Base-by-base conservation (phyloP, 176 grass and related monocot genomes). In the Carex parvula region DNA sequence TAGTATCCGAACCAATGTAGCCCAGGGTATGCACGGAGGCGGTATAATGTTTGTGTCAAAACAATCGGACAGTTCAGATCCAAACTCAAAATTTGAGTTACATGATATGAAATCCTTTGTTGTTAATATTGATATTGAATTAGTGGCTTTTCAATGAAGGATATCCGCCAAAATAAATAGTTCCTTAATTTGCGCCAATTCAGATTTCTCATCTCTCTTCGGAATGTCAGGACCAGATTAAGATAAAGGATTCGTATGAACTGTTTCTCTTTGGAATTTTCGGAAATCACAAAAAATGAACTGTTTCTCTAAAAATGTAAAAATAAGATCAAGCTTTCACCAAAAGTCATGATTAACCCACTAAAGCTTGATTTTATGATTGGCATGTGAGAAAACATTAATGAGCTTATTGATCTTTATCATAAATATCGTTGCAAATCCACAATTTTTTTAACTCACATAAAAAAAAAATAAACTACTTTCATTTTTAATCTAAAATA, bases 341-440 rank as follows among this genome's bases (percentile, higher is more conserved):
- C 4, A 20, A 60, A 17, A 78, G 15, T 6, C 15, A 57, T 26
- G 26, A 78, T 78, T 57, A 57, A 78, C 73, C 70, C 73, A 78
- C 15, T 77, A 32, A 26, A 78, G 52, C 52, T 32, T 57, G 46
- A 50, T 50, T 11, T 50, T 50, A 48, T 50, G 73, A 56, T 57
- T 78, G 57, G 30, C 21, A 10, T 13, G 52, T 78, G 20, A 78
- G 52, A 56, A 17, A 32, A 50, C 22, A 76, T 73, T 50, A 48
- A 73, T 77, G 46, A 14, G 52, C 52, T 78, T 78, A 78, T 78
- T 78, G 73, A 33, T 78, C 13, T 77, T 17, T 35, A 57, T 78
- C 52, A 78, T 15, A 57, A 54, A 33, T 10, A 78, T 35, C 56
- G 52, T 78, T 57, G 56, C 24, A 46, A 78, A 78, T 56, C 52